Evolutionary conservation across 2,329 filamentous ascomycete genomes (phyloP), one percentile per base, ranked within the genome.

Genomic region (Trichoderma harzianum): DNA sequence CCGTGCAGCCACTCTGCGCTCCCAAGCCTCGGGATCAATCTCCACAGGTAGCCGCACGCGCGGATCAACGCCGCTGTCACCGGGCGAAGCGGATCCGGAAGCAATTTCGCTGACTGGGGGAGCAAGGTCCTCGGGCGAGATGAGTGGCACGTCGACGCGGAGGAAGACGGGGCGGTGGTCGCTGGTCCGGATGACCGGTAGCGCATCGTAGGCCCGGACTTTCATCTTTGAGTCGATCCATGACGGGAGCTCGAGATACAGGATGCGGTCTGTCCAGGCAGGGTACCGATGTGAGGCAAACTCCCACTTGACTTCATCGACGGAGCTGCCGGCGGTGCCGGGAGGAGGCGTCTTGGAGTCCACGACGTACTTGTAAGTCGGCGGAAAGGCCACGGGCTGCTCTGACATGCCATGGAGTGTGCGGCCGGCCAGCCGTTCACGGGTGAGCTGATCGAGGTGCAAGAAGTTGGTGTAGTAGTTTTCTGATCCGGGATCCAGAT

Each of bases 221-320:
- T 84, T 79, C 43, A 89, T 82, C 39, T 77, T 76, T 66, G 74
- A 79, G 77, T 80, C 80, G 51, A 85, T 78, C 86, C 87, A 90
- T 26, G 80, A 80, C 24, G 87, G 89, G 26, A 87, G 82, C 66
- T 92, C 88, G 3, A 95, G 84, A 80, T 90, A 98, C 24, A 98
- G 84, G 24, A 98, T 91, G 4, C 96, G 90, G 81, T 98, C 96
- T 77, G 94, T 97, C 96, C 95, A 98, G 77, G 91, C 91, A 1
- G 96, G 95, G 87, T 93, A 97, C 60, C 96, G 90, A 79, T 97
- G 93, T 71, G 86, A 84, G 8, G 94, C 93, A 88, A 94, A 98
- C 36, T 85, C 82, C 91, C 92, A 95, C 12, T 84, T 82, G 5
- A 86, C 81, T 3, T 83, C 78, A 32, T 79, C 77, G 67, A 77